Percentiles rank a stretch among this genome's conserved stretches.
Conservation (phyloP, 176 grass and related monocot genomes). For the Musa beccarii region DNA sequence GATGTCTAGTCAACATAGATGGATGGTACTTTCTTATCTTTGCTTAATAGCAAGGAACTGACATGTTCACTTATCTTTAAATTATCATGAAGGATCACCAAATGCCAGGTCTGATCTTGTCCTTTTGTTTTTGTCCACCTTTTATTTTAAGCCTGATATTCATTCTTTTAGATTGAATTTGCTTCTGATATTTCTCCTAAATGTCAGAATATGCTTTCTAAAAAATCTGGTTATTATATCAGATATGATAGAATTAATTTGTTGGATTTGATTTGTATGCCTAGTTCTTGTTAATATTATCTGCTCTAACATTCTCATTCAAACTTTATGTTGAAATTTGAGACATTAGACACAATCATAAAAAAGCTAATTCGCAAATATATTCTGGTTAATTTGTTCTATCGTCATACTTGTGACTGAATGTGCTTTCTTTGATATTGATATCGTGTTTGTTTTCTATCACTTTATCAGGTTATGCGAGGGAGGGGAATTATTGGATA, state of each 20-base stretch:
- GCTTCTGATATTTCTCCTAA: background rate
- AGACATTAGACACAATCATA: background rate
- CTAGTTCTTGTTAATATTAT: too few species aligned
- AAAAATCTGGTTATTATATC: background rate
- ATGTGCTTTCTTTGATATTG: background rate
- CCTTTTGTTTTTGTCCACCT: background rate
- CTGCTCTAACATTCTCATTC: background rate
- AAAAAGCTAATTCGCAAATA: background rate
- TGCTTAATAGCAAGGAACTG: background rate
- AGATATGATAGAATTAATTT: background rate
- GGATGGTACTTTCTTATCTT: background rate
- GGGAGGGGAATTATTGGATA: constrained; percentile 20
- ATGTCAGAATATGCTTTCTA: background rate
- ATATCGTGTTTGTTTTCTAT: background rate
- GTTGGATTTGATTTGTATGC: too few species aligned
- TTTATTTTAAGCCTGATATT: background rate
- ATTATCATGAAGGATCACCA: background rate
- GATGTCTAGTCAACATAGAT: background rate
- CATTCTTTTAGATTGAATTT: background rate
- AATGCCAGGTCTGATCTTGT: background rate
- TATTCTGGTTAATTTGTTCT: background rate
- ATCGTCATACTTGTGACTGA: background rate
- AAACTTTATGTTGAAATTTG: background rate
- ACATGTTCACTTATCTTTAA: background rate
- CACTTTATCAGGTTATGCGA: constrained; percentile 18